phyloP scores from a whole-genome alignment of 345 rosid species.

The Pugionium cornutum region DNA sequence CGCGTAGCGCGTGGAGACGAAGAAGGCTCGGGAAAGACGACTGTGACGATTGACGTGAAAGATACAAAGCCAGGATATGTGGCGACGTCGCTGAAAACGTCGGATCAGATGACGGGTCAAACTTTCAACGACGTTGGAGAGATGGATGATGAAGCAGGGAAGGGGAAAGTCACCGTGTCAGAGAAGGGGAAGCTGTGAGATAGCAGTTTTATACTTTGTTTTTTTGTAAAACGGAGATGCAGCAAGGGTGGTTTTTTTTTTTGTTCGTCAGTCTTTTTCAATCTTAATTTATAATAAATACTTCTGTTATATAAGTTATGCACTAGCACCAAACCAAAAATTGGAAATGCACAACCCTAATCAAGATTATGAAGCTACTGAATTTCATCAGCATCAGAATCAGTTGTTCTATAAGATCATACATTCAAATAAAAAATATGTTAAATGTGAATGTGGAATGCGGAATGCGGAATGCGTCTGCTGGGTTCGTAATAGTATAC shows the following conservation, averaged over 20 bases:
- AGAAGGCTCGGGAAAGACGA: slow-evolving; percentile 40
- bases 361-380: background rate
- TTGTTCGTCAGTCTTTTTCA: background rate
- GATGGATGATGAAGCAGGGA: slow-evolving; percentile 37
- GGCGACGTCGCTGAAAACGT: slow-evolving; percentile 45
- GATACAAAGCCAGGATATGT: slow-evolving; percentile 32
- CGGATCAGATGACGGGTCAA: slow-evolving; percentile 67
- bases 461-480: background rate
- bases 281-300: slow-evolving; percentile 22
- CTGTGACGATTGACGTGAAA: slow-evolving; percentile 31
- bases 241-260: background rate
- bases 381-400: background rate
- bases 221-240: background rate
- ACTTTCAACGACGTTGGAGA: slow-evolving; percentile 69
- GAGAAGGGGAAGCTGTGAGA: slow-evolving; percentile 21
- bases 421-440: background rate
- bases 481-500: no score
- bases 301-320: background rate
- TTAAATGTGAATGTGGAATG: background rate
- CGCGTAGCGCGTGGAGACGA: slow-evolving; percentile 32
- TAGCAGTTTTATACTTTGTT: background rate
- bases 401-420: background rate
- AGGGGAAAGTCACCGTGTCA: slow-evolving; percentile 22
- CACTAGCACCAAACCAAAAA: background rate
- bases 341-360: no score